Evolutionary conservation across 805 yeast genomes (phyloP), one percentile per base, ranked within the genome.

Genomic region (Ogataea siamensis): DNA sequence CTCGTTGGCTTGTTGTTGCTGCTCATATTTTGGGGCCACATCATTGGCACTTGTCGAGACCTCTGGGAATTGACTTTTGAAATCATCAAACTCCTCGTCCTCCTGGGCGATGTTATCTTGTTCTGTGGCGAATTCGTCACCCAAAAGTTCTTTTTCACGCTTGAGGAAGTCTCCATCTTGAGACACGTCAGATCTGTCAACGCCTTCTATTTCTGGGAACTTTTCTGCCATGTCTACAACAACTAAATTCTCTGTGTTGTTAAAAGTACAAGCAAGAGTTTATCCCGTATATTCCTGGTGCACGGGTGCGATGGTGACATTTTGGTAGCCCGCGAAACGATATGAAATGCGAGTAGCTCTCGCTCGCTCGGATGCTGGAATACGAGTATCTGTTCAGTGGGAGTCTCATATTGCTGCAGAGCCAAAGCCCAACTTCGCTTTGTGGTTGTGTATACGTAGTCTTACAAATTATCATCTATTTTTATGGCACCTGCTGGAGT

Each of bases 71-170:
- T 79, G 79, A 34, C 74, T 74, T 47, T 80, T 75, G 59, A 82
- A 81, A 26, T 79, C 82, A 43, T 71, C 72, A 43, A 78, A 71
- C 20, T 71, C 74, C 28, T 68, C 73, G 10, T 58, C 68, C 6
- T 58, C 60, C 32, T 70, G 73, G 23, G 62, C 70, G 16, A 63
- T 70, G 28, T 50, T 54, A 49, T 81, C 88, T 37, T 73, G 73
- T 26, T 73, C 86, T 6, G 86, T 78, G 44, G 74, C 70, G 64
- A 83, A 83, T 58, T 81, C 86, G 49, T 79, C 83, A 9, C 89
- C 89, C 11, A 82, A 57, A 10, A 78, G 62, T 47, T 79, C 83
- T 53, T 74, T 74, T 58, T 83, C 89, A 60, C 89, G 74, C 20
- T 80, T 64, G 34, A 83, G 66, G 55, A 83, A 82, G 58, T 81